Percentiles rank a stretch among this genome's conserved stretches.
phyloP scores from a whole-genome alignment of 129 eudicot genomes.

The Erigeron canadensis region DNA sequence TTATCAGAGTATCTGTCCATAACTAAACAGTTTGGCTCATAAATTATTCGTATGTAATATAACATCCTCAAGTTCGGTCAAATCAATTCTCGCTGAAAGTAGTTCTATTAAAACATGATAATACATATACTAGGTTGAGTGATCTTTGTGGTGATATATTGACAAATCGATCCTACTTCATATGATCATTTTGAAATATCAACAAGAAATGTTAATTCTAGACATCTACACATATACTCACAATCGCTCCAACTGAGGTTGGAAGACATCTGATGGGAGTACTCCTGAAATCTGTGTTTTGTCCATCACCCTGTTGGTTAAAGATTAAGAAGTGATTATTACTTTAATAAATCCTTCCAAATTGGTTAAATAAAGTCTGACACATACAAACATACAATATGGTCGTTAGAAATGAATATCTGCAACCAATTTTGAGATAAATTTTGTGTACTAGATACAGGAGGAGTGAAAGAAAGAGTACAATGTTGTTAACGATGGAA shows the following conservation, averaged over 20 bases:
- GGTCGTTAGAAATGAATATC: neutral
- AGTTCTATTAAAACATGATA: too few relatives aligned
- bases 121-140: too few relatives aligned
- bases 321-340: conserved; percentile 3
- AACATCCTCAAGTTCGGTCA: too few relatives aligned
- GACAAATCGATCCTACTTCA: too few relatives aligned
- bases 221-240: conserved; percentile 31
- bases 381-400: neutral
- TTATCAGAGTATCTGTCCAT: too few relatives aligned
- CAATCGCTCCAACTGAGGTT: conserved; percentile 69
- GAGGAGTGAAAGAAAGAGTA: conserved; percentile 43
- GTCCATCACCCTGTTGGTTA: conserved; percentile 56
- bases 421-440: neutral
- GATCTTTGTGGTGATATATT: too few relatives aligned
- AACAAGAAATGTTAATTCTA: too few relatives aligned
- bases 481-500: conserved; percentile 77
- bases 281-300: conserved; percentile 65
- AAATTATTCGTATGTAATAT: too few relatives aligned
- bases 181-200: neutral
- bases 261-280: conserved; percentile 59
- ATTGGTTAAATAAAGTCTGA: neutral
- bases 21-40: too few relatives aligned
- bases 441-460: neutral
- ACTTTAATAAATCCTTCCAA: neutral
- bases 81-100: too few relatives aligned